phyloP scores from a whole-genome alignment of 495 filamentous ascomycete species.

The Aspergillus funiculosus region DNA sequence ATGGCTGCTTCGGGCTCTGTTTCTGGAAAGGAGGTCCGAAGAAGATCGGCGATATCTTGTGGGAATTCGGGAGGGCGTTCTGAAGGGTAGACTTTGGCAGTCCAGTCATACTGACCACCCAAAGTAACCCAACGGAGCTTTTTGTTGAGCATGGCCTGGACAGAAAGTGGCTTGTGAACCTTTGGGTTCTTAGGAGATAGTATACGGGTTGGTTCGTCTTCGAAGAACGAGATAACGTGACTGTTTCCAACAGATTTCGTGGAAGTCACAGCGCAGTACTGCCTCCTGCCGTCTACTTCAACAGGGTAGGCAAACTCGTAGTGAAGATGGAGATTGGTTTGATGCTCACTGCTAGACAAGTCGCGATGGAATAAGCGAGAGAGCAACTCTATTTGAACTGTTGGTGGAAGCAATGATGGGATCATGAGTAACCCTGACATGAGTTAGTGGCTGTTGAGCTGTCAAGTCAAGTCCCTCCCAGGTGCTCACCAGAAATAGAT shows the following conservation, averaged over 20 bases:
- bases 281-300: slow-evolving; percentile 9
- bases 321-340: slow-evolving; percentile 84
- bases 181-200: slow-evolving; percentile 58
- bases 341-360: slow-evolving; percentile 64
- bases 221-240: slow-evolving; percentile 46
- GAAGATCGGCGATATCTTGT: slow-evolving; percentile 56
- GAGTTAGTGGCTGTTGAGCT: slow-evolving; percentile 21
- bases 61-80: slow-evolving; percentile 68
- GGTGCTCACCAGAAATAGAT: slow-evolving; percentile 36
- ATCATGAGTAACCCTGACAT: slow-evolving; percentile 64
- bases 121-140: slow-evolving; percentile 90
- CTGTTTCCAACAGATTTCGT: not conserved
- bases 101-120: slow-evolving; percentile 95
- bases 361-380: slow-evolving; percentile 70
- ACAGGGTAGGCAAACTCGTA: slow-evolving; percentile 67
- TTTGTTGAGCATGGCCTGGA: slow-evolving; percentile 60
- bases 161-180: slow-evolving; percentile 62
- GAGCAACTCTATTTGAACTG: slow-evolving; percentile 62
- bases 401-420: slow-evolving; percentile 62
- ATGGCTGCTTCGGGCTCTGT: slow-evolving; percentile 82
- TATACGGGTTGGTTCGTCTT: slow-evolving; percentile 28
- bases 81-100: slow-evolving; percentile 67
- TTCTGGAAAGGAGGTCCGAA: slow-evolving; percentile 62
- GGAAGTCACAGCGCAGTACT: not conserved
- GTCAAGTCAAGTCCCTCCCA: not conserved